A percentile compares a stretch with the other conserved stretches of the same genome.
These are phyloP conservation scores for Vitis riparia DNA, from an alignment of 164 flowering plant genomes.

Conservation along the genomic window DNA sequence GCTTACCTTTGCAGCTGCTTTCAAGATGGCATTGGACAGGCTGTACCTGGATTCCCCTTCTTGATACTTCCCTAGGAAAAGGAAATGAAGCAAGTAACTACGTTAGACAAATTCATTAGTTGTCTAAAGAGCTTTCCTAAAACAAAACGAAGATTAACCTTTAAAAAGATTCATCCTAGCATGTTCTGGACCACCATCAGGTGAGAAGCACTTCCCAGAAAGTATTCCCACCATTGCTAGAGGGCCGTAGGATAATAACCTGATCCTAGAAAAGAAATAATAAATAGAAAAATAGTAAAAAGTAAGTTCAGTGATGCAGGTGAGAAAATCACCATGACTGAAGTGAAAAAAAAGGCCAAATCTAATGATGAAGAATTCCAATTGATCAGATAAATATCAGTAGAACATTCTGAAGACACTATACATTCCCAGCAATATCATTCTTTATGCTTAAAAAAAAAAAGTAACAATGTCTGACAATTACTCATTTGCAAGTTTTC, in stretches of 20 bases:
- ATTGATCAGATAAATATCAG: too few species aligned
- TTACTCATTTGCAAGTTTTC: too few species aligned
- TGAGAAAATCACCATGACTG: neutral
- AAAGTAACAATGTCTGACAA: too few species aligned
- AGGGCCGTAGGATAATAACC: slow-evolving; percentile 84
- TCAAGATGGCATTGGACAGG: slow-evolving; percentile 38
- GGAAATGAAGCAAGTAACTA: neutral
- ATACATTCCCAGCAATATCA: too few species aligned
- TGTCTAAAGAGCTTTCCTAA: neutral
- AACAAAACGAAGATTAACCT: slow-evolving; percentile 35
- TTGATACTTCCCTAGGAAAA: slow-evolving; percentile 57
- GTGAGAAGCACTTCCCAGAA: slow-evolving; percentile 71
- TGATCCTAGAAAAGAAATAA: slow-evolving; percentile 38
- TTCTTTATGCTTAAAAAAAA: too few species aligned
- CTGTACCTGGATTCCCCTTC: slow-evolving; percentile 90
- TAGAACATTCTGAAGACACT: too few species aligned
- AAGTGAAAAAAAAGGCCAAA: neutral
- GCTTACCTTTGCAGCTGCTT: slow-evolving; percentile 53
- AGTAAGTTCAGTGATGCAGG: too few species aligned
- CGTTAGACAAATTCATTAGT: neutral
- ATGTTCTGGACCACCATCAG: slow-evolving; percentile 61
- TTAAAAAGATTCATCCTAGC: slow-evolving; percentile 74
- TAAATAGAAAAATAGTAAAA: neutral
- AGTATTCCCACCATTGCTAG: slow-evolving; percentile 84
- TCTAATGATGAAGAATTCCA: too few species aligned